These are phyloP conservation scores for Naganishia sp. DNA, from an alignment of 1,284 basidiomycete species.

Conservation along the genomic window DNA sequence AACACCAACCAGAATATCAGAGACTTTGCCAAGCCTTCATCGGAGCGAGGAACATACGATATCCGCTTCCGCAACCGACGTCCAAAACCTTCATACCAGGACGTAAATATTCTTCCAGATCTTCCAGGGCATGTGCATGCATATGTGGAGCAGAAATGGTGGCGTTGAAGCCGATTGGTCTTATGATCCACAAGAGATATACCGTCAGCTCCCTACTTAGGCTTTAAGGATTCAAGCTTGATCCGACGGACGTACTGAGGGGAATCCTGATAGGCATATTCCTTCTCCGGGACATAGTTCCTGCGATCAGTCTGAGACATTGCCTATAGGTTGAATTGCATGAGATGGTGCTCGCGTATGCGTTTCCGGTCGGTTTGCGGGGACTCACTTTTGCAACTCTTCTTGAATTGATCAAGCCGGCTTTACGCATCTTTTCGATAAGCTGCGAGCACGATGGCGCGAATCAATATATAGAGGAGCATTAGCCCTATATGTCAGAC, in stretches of 20 bases:
- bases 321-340: conserved; percentile 38
- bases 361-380: not conserved
- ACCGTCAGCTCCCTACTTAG: not conserved
- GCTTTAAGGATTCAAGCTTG: not conserved
- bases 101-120: conserved; percentile 42
- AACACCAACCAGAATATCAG: not conserved
- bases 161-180: conserved; percentile 51
- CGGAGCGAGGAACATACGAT: conserved; percentile 60
- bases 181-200: conserved; percentile 29
- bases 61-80: conserved; percentile 60
- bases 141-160: conserved; percentile 56
- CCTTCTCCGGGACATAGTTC: conserved; percentile 44
- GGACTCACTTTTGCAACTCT: conserved; percentile 44
- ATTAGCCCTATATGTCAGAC: not conserved
- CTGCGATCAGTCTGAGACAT: conserved; percentile 50
- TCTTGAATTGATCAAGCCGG: conserved; percentile 43
- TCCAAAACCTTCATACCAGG: conserved; percentile 44
- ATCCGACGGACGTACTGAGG: conserved; percentile 47
- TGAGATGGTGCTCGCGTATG: too few relatives aligned
- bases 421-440: conserved; percentile 43
- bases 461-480: not conserved
- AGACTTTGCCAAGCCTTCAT: not conserved
- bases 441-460: conserved; percentile 37
- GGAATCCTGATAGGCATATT: conserved; percentile 47
- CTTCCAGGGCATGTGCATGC: conserved; percentile 52